Evolutionary conservation across 345 rosid genomes (phyloP), one percentile per base, ranked within the genome.

Genomic region (Hibiscus tridactylites): DNA sequence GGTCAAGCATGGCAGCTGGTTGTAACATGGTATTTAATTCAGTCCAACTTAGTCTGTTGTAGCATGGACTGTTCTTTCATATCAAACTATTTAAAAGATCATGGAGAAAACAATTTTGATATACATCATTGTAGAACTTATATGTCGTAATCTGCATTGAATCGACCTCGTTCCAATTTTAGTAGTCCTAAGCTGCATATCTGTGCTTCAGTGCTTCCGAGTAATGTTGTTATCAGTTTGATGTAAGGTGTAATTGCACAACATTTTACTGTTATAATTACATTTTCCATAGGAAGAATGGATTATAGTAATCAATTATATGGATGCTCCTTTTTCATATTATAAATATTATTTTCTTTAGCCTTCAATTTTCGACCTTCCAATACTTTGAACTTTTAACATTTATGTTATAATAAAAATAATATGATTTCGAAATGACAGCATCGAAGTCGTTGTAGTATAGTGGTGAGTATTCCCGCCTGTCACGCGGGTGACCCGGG

Each of bases 401-500:
- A 35, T 35, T 35, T 35, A 1, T 35, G 0, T 35, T 35, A 5
- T 4, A 0, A 4, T 3, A 0, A 31, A 31, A 31, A 31, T 3
- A 3, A 3, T 3, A 4, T 31, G 0, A 37, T 37, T 37, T 37
- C 42, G 3, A 35, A 35, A 21, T 0, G 24, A 21, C 1, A 33
- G 6, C 44, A 39, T 6, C 44, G 9, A 21, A 8, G 92, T 88
- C 90, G 94, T 91, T 88, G 96, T 91, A 88, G 94, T 91, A 90
- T 91, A 86, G 97, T 90, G 94, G 93, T 90, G 0, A 88, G 95
- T 88, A 88, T 90, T 83, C 86, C 92, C 88, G 93, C 87, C 97
- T 90, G 93, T 92, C 97, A 94, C 91, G 88, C 90, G 87, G 96
- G 90, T 29, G 92, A 86, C 94, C 96, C 89, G 92, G 86, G 96